These are phyloP conservation scores for Gracilaria domingensis DNA, from an alignment of 23 red algal species.

Conservation along the genomic window DNA sequence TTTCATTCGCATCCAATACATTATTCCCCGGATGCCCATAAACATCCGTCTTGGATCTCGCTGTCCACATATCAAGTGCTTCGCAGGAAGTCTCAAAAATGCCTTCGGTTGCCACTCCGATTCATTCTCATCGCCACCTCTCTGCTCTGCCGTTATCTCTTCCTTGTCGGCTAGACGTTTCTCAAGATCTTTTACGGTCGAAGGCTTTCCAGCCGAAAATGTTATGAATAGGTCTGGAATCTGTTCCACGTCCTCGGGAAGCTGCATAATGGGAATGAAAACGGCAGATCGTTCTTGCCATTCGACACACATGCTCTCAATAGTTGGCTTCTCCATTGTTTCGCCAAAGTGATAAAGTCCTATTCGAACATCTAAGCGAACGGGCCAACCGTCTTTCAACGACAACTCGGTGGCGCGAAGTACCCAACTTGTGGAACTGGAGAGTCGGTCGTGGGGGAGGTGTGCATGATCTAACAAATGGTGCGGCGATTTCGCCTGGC, in stretches of 20 bases:
- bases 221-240: slow-evolving; percentile 88
- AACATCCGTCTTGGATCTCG: slow-evolving; percentile 79
- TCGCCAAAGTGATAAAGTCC: slow-evolving; percentile 78
- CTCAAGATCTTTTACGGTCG: slow-evolving; percentile 63
- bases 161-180: slow-evolving; percentile 35
- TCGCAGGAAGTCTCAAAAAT: slow-evolving; percentile 73
- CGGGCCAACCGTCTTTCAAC: slow-evolving; percentile 68
- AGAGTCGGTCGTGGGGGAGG: slow-evolving; percentile 72
- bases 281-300: slow-evolving; percentile 71
- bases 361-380: slow-evolving; percentile 57
- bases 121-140: slow-evolving; percentile 22
- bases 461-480: slow-evolving; percentile 67
- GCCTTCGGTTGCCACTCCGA: slow-evolving; percentile 49
- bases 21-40: slow-evolving; percentile 79
- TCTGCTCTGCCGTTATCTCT: neutral
- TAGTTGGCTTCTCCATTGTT: slow-evolving; percentile 55
- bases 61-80: slow-evolving; percentile 70
- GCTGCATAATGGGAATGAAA: slow-evolving; percentile 79
- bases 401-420: slow-evolving; percentile 80
- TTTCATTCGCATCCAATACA: slow-evolving; percentile 57
- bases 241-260: slow-evolving; percentile 85
- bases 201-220: slow-evolving; percentile 68
- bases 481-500: slow-evolving; percentile 54
- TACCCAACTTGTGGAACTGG: slow-evolving; percentile 72
- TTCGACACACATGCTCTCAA: slow-evolving; percentile 65